phyloP scores from a whole-genome alignment of 2,329 filamentous ascomycete species.

The Aspergillus glaucus region DNA sequence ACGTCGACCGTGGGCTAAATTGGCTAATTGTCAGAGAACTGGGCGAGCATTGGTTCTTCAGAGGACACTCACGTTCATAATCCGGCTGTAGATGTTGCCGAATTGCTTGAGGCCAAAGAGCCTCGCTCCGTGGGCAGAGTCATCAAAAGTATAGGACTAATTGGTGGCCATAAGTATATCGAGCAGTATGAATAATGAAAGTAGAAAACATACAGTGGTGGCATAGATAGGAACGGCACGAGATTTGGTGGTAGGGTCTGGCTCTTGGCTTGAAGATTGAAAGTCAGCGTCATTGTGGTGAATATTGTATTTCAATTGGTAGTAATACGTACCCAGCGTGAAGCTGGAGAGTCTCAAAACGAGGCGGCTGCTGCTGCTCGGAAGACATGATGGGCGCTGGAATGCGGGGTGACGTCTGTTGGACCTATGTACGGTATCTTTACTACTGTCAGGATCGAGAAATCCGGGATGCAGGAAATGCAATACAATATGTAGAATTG shows the following conservation, averaged over 20 bases:
- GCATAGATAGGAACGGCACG: constrained; percentile 95
- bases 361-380: constrained; percentile 30
- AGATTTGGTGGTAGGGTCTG: constrained; percentile 75
- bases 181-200: not conserved
- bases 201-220: constrained; percentile 55
- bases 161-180: not conserved
- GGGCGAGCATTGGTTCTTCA: not conserved
- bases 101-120: constrained; percentile 96
- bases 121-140: constrained; percentile 89
- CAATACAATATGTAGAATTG: not conserved
- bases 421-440: not conserved
- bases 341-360: constrained; percentile 80
- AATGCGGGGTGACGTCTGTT: not conserved
- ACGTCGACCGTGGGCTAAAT: constrained; percentile 81
- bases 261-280: constrained; percentile 57
- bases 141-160: constrained; percentile 86
- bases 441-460: too few species aligned
- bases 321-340: constrained; percentile 63
- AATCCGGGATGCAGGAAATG: too few species aligned
- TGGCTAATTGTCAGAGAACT: not conserved
- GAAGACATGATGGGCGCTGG: constrained; percentile 24
- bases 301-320: not conserved
- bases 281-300: constrained; percentile 6
- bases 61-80: constrained; percentile 68
- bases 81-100: constrained; percentile 95